phyloP scores from a whole-genome alignment of 2,329 filamentous ascomycete genomes.

The Chalara sp. region DNA sequence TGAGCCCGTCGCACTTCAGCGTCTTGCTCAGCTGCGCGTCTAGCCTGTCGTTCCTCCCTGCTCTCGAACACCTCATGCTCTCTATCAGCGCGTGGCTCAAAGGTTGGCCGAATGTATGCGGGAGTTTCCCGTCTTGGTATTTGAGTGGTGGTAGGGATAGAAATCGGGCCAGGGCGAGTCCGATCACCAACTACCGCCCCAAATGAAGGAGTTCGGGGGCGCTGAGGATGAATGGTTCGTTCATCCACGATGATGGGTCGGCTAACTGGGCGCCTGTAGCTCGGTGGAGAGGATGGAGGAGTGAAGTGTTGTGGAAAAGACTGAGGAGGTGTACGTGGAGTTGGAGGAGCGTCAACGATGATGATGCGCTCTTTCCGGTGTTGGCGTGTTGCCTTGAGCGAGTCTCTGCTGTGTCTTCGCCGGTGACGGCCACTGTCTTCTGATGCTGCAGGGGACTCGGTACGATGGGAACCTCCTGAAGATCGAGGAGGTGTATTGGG shows the following conservation, averaged over 20 bases:
- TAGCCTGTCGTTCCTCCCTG: not conserved
- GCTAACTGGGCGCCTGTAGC: conserved; percentile 2
- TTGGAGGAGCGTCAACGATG: conserved; percentile 39
- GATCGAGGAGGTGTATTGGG: conserved; percentile 23
- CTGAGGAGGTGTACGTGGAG: conserved; percentile 40
- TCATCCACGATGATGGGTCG: conserved; percentile 25
- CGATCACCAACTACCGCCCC: conserved; percentile 15
- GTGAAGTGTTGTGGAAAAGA: conserved; percentile 33
- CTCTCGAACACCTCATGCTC: conserved; percentile 9
- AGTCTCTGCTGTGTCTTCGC: conserved; percentile 23
- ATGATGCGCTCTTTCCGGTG: conserved; percentile 36
- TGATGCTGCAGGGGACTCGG: conserved; percentile 16
- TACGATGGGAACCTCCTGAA: conserved; percentile 17
- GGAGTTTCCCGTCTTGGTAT: not conserved
- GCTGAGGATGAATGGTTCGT: conserved; percentile 11
- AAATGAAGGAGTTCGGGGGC: conserved; percentile 9
- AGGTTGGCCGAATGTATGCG: not conserved
- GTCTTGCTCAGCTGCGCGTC: conserved; percentile 3
- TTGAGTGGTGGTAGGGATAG: not conserved
- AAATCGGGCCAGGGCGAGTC: conserved; percentile 5
- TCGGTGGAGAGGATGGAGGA: conserved; percentile 19
- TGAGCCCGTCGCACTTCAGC: conserved; percentile 9
- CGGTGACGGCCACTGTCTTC: conserved; percentile 33
- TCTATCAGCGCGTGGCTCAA: conserved; percentile 11
- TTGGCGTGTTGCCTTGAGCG: conserved; percentile 15